These are phyloP conservation scores for Tulasnella sp. DNA, from an alignment of 768 basidiomycete species.

Conservation along the genomic window DNA sequence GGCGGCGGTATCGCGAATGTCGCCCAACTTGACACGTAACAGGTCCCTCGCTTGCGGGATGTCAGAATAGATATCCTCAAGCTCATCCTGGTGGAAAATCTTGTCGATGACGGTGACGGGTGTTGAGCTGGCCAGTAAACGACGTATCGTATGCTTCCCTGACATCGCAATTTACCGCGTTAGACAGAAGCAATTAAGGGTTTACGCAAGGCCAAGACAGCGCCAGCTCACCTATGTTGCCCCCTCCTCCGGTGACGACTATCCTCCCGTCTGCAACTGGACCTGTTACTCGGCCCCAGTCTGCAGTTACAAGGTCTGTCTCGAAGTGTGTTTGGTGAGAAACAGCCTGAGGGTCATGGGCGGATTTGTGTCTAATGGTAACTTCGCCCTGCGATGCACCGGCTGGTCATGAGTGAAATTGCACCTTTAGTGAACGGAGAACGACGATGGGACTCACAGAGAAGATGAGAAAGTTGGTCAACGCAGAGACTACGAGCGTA, in stretches of 20 bases:
- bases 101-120: constrained; percentile 24
- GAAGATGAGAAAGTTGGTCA: constrained; percentile 8
- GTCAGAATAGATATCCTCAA: constrained; percentile 21
- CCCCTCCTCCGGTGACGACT: constrained; percentile 25
- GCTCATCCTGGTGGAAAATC: constrained; percentile 24
- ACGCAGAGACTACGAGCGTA: not conserved
- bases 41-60: constrained; percentile 1
- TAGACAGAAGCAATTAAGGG: not conserved
- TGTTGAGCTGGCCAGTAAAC: constrained; percentile 20
- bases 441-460: not conserved
- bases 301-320: not conserved
- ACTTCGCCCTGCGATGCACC: not conserved
- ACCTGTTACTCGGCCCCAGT: constrained; percentile 18
- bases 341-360: not conserved
- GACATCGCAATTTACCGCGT: too few relatives aligned
- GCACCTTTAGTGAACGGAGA: not conserved
- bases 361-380: not conserved
- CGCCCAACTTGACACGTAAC: constrained; percentile 22
- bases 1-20: constrained; percentile 22
- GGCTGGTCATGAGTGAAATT: not conserved
- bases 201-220: not conserved
- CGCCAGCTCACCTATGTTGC: constrained; percentile 24
- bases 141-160: constrained; percentile 25
- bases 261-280: constrained; percentile 22
- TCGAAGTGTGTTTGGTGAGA: not conserved